Conservation (phyloP, 345 rosid genomes). For the Crucihimalaya himalaica region DNA sequence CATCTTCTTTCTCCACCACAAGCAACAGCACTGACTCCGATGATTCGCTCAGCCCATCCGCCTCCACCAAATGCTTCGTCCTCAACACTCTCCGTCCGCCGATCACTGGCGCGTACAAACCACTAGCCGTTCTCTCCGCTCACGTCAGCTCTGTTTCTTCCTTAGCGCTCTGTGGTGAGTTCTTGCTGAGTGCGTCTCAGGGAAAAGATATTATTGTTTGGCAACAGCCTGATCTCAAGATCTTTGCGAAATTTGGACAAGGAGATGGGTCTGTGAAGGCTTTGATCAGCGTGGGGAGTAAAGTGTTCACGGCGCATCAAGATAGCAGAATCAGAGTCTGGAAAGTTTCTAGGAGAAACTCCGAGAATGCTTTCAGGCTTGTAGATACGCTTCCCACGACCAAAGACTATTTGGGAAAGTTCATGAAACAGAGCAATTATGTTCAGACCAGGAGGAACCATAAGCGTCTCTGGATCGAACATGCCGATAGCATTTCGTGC, state of each 20-base stretch:
- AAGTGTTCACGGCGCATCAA: constrained; percentile 90
- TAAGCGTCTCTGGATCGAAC: constrained; percentile 77
- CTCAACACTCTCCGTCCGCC: constrained; percentile 40
- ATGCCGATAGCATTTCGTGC: constrained; percentile 89
- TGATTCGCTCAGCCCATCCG: constrained; percentile 49
- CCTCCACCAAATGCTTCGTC: constrained; percentile 46
- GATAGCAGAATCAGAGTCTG: constrained; percentile 88
- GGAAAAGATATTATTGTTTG: constrained; percentile 96
- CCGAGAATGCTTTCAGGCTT: constrained; percentile 68
- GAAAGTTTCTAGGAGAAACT: constrained; percentile 73
- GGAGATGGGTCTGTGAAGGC: constrained; percentile 95
- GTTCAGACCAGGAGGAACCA: constrained; percentile 70
- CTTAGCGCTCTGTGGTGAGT: constrained; percentile 84
- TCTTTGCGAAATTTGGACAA: constrained; percentile 86
- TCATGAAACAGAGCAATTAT: constrained; percentile 85
- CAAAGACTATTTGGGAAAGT: constrained; percentile 75
- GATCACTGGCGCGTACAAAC: constrained; percentile 49
- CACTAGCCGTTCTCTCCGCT: constrained; percentile 74
- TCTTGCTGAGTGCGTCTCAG: constrained; percentile 85
- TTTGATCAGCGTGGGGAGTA: constrained; percentile 60
- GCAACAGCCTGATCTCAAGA: constrained; percentile 94
- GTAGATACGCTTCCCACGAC: constrained; percentile 84
- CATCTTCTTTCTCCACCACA: constrained; percentile 58
- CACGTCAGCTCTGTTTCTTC: constrained; percentile 89
- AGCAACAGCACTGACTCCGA: constrained; percentile 58